These are phyloP conservation scores for Starmerella lactis-condensi DNA, from an alignment of 805 yeast species.

Conservation along the genomic window DNA sequence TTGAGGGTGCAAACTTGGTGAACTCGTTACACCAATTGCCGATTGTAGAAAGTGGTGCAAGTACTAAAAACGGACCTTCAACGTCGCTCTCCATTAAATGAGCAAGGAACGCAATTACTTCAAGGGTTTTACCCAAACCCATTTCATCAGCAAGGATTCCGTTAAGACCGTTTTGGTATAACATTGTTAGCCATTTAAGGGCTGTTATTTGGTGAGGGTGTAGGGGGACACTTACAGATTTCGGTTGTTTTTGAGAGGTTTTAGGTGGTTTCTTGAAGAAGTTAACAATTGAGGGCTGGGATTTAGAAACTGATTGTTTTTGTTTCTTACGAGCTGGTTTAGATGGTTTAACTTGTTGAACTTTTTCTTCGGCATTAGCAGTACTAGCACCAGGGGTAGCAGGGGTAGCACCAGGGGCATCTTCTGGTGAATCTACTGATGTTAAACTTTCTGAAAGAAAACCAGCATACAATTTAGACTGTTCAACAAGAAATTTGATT, in stretches of 20 bases:
- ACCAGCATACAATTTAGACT: conserved; percentile 71
- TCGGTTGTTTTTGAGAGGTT: conserved; percentile 14
- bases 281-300: neutral
- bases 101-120: conserved; percentile 61
- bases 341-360: neutral
- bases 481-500: conserved; percentile 58
- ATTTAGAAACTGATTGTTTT: conserved; percentile 2
- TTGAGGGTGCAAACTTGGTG: conserved; percentile 47
- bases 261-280: conserved; percentile 7
- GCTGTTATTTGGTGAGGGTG: conserved; percentile 82
- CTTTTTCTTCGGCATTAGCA: neutral
- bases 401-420: neutral
- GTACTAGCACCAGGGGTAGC: too few relatives aligned
- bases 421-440: conserved; percentile 3
- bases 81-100: conserved; percentile 64
- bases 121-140: conserved; percentile 92
- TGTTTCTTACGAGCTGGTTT: conserved; percentile 1
- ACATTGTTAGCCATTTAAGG: conserved; percentile 70
- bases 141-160: conserved; percentile 95
- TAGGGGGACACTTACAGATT: conserved; percentile 29
- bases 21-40: conserved; percentile 73
- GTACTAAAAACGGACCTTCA: conserved; percentile 71
- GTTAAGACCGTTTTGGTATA: conserved; percentile 83
- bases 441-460: conserved; percentile 62
- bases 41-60: conserved; percentile 84